Conservation (phyloP, 139 green algal genomes). For the Spirogloea muscicola region DNA sequence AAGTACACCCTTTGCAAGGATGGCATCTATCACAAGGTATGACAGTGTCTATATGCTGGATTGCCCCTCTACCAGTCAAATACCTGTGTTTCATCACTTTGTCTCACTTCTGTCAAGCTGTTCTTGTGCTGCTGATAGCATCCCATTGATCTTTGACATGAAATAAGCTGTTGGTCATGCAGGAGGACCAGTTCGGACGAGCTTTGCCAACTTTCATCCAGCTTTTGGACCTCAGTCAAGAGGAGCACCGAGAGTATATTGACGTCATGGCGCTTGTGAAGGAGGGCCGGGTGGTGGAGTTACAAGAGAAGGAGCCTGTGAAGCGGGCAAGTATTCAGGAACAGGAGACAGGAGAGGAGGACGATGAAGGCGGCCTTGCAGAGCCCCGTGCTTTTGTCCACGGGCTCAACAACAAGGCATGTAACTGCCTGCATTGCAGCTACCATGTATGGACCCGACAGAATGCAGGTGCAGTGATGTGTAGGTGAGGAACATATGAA, state of each 20-base stretch:
- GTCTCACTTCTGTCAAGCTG: too few species aligned
- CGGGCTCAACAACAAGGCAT: background rate
- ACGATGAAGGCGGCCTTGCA: background rate
- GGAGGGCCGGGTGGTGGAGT: constrained; percentile 7
- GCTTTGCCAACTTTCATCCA: constrained; percentile 44
- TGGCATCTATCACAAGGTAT: constrained; percentile 47
- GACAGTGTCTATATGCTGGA: too few species aligned
- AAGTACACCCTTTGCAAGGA: constrained; percentile 43
- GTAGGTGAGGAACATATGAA: background rate
- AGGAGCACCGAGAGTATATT: constrained; percentile 33
- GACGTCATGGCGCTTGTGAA: constrained; percentile 13
- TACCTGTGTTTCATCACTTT: too few species aligned
- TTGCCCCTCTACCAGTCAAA: too few species aligned
- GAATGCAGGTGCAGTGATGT: background rate
- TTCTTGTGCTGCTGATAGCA: too few species aligned
- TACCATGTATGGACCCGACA: too few species aligned
- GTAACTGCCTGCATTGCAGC: too few species aligned
- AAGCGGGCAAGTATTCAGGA: background rate
- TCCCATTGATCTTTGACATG: too few species aligned
- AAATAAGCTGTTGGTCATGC: too few species aligned
- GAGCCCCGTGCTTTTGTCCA: background rate
- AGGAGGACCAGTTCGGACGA: constrained; percentile 40
- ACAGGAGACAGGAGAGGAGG: constrained; percentile 8
- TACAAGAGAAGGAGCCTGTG: background rate
- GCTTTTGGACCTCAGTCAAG: constrained; percentile 34